phyloP scores from a whole-genome alignment of 1,284 basidiomycete species.

The Leccinum solheimii region DNA sequence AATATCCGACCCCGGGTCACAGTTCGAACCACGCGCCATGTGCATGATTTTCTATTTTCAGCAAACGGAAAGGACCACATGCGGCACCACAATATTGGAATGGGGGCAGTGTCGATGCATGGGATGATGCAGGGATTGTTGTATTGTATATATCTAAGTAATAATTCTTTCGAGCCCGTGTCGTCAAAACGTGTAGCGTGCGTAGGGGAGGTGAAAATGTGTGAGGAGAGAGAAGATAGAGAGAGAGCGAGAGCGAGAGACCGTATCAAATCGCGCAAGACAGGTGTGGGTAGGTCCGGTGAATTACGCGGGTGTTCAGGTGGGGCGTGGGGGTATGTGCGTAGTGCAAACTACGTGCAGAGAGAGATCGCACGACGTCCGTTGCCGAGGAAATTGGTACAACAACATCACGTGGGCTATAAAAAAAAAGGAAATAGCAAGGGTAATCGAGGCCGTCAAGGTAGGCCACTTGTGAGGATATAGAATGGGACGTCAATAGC shows the following conservation, averaged over 20 bases:
- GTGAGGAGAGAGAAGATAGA: background rate
- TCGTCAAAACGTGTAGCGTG: background rate
- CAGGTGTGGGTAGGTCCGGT: background rate
- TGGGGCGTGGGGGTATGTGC: background rate
- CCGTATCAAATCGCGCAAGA: constrained; percentile 1
- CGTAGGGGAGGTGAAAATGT: background rate
- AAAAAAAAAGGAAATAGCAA: background rate
- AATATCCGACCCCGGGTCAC: background rate
- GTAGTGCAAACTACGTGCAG: background rate
- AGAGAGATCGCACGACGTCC: constrained; percentile 1
- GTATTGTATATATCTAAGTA: background rate
- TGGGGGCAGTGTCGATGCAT: background rate
- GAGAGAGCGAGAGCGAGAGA: background rate
- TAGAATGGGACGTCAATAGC: background rate
- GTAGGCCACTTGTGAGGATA: background rate
- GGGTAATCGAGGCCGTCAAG: background rate
- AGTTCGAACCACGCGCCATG: background rate
- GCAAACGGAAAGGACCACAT: background rate
- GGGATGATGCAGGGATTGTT: background rate
- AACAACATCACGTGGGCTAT: constrained; percentile 6
- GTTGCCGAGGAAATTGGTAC: constrained; percentile 5
- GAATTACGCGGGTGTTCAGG: background rate
- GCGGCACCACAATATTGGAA: background rate
- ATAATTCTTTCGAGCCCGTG: background rate
- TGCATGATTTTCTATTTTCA: background rate